A percentile compares a stretch with the other conserved stretches of the same genome.
Conservation (phyloP, 2,329 filamentous ascomycete species). For the Venturia effusa region DNA sequence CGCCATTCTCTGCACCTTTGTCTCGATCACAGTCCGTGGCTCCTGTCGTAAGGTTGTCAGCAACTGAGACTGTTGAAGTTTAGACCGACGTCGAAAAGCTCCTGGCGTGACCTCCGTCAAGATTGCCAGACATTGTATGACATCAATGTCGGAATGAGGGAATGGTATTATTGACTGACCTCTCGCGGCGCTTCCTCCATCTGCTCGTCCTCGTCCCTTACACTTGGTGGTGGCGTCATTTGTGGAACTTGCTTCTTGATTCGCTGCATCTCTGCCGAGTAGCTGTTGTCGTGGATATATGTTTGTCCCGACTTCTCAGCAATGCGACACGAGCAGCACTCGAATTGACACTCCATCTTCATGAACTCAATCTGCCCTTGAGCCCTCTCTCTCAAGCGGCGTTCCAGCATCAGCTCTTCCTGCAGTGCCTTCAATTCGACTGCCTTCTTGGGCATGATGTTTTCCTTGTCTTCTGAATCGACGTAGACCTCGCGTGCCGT, state of each 20-base stretch:
- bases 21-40: constrained; percentile 20
- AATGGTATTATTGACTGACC: neutral
- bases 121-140: neutral
- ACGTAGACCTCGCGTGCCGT: constrained; percentile 36
- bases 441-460: constrained; percentile 28
- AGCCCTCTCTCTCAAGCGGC: constrained; percentile 53
- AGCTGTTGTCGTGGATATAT: constrained; percentile 27
- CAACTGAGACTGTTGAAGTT: neutral
- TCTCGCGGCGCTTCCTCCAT: constrained; percentile 19
- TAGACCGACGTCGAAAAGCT: neutral
- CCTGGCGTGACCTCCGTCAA: neutral
- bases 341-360: constrained; percentile 61
- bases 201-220: constrained; percentile 38
- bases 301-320: constrained; percentile 27
- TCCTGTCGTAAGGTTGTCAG: neutral
- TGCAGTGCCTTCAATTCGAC: constrained; percentile 36
- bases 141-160: neutral
- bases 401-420: constrained; percentile 41
- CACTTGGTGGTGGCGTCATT: constrained; percentile 50
- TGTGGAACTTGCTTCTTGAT: constrained; percentile 37
- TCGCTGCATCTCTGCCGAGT: constrained; percentile 24
- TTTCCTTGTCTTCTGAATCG: constrained; percentile 36
- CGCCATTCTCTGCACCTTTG: neutral
- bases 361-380: constrained; percentile 67
- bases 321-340: constrained; percentile 50